Percentiles rank a stretch among this genome's conserved stretches.
phyloP scores from a whole-genome alignment of 345 rosid genomes.

The Moringa oleifera region DNA sequence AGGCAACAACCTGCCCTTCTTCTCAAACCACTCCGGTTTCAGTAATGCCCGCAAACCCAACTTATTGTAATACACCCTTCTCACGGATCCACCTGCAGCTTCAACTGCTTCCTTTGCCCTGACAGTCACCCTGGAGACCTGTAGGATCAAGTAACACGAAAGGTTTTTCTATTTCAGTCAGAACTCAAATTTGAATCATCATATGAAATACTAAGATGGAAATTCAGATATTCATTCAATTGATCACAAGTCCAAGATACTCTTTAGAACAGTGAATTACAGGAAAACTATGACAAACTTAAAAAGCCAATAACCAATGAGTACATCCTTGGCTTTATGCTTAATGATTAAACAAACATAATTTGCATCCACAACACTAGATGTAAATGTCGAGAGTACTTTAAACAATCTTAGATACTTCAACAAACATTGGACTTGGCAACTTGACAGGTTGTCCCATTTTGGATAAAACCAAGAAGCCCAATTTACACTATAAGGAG shows the following conservation, averaged over 20 bases:
- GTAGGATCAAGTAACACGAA: conserved; percentile 5
- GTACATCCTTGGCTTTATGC: no score
- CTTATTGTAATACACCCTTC: conserved; percentile 88
- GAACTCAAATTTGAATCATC: background rate
- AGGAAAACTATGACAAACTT: background rate
- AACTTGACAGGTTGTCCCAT: background rate
- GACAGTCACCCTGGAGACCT: conserved; percentile 90
- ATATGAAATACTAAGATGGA: background rate
- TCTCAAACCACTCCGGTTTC: conserved; percentile 92
- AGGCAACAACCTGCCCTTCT: conserved; percentile 89
- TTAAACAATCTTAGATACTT: no score
- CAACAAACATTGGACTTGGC: background rate
- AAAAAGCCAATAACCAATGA: background rate
- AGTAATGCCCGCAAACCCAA: conserved; percentile 80
- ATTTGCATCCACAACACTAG: background rate
- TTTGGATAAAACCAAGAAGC: background rate
- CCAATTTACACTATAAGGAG: background rate
- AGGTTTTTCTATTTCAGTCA: background rate
- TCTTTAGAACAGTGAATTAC: no score
- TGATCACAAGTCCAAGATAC: background rate
- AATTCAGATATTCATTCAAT: background rate
- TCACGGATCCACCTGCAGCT: conserved; percentile 85
- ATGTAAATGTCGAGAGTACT: no score
- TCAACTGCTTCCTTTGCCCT: conserved; percentile 89
- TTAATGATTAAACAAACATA: no score